phyloP scores from a whole-genome alignment of 176 grass and related monocot genomes.

The Tillandsia fasciculata region DNA sequence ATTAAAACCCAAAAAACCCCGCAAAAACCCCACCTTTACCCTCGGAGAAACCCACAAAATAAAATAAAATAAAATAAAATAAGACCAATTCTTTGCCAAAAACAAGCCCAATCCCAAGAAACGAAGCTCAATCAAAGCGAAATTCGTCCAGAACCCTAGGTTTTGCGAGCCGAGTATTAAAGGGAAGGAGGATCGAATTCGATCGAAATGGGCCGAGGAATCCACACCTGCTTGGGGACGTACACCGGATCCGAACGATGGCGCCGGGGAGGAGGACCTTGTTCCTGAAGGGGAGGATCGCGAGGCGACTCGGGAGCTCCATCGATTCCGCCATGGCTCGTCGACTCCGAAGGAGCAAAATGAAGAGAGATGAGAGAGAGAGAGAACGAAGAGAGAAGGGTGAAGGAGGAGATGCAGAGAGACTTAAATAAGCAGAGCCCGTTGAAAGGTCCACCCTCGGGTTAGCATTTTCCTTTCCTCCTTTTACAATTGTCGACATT shows the following conservation, averaged over 20 bases:
- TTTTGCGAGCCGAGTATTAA: neutral
- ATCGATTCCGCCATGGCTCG: conserved; percentile 59
- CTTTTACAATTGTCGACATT: no score
- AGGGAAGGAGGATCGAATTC: neutral
- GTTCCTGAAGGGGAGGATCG: conserved; percentile 92
- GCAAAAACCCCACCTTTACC: neutral
- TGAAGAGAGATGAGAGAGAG: neutral
- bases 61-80: neutral
- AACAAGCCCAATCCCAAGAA: neutral
- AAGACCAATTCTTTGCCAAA: neutral
- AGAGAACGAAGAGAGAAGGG: neutral
- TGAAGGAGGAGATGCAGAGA: neutral
- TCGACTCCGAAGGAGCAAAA: neutral
- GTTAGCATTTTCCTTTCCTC: no score
- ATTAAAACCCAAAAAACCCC: neutral
- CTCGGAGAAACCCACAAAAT: neutral
- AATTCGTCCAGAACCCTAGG: neutral
- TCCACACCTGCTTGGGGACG: conserved; percentile 78
- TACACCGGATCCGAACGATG: conserved; percentile 94
- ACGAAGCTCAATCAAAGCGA: neutral
- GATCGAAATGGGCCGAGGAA: neutral
- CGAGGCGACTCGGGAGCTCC: conserved; percentile 73
- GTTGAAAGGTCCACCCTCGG: conserved; percentile 12
- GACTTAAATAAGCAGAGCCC: conserved; percentile 13
- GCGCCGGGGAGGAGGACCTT: conserved; percentile 89